Evolutionary conservation across 352 stramenopile genomes (phyloP).

Genomic region (Globisporangium carolinianum): DNA sequence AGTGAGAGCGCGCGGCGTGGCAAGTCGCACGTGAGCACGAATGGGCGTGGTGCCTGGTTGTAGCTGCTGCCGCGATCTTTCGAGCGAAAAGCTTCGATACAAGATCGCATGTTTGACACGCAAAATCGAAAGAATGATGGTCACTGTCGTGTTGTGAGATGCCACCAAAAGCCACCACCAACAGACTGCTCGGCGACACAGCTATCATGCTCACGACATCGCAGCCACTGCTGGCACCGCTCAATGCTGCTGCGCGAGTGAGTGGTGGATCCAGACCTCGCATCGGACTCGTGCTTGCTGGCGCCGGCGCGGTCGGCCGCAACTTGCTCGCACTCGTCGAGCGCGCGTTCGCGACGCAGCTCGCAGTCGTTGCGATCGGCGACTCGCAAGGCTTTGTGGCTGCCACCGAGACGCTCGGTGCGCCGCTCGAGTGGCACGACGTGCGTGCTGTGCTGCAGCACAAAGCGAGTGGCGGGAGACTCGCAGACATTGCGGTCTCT

Average conservation of each 20-base stretch:
- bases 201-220: no score
- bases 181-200: no score
- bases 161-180: no score
- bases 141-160: no score
- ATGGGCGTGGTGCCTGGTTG: neutral
- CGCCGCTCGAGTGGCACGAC: neutral
- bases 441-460: neutral
- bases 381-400: conserved; percentile 20
- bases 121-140: no score
- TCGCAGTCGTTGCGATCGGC: conserved; percentile 20
- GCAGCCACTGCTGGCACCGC: no score
- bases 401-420: no score
- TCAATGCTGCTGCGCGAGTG: no score
- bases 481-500: neutral
- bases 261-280: neutral
- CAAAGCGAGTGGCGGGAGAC: neutral
- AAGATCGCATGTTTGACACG: conserved; percentile 3
- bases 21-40: no score
- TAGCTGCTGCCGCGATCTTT: conserved; percentile 10
- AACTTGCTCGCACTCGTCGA: conserved; percentile 16
- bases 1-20: neutral
- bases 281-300: conserved; percentile 21
- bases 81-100: conserved; percentile 15
- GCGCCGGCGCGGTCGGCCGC: conserved; percentile 19
- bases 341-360: conserved; percentile 7